Evolutionary conservation across 192 early-diverging fungal genomes (phyloP).

Genomic region (Coemansia sp.): DNA sequence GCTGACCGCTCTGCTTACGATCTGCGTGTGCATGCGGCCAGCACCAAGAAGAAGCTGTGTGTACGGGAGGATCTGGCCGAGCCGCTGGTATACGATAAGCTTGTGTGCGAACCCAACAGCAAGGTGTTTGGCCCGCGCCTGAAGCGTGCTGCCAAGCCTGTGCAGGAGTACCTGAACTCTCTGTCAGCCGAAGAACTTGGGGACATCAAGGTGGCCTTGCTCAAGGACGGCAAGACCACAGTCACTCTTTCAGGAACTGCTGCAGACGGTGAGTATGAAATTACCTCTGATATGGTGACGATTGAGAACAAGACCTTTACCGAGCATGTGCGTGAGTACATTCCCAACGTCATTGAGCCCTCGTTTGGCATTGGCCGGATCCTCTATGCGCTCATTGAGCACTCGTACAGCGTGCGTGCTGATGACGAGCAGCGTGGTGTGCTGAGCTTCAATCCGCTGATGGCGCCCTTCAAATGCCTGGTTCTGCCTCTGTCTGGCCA

Average conservation of each 20-base stretch:
- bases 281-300: conserved; percentile 45
- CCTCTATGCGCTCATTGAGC: conserved; percentile 93
- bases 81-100: conserved; percentile 73
- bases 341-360: conserved; percentile 98
- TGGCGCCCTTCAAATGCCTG: conserved; percentile 94
- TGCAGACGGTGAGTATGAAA: conserved; percentile 36
- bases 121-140: conserved; percentile 93
- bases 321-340: conserved; percentile 84
- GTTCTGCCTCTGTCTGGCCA: conserved; percentile 83
- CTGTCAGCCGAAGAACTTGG: conserved; percentile 58
- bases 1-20: conserved; percentile 99
- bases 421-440: conserved; percentile 88
- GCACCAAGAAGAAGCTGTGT: conserved; percentile 89
- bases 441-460: conserved; percentile 83
- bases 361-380: conserved; percentile 99
- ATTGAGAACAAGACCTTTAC: conserved; percentile 47
- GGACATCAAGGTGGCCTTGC: conserved; percentile 49
- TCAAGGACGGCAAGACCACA: conserved; percentile 23
- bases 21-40: conserved; percentile 82
- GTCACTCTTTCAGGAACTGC: conserved; percentile 27
- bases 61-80: conserved; percentile 86
- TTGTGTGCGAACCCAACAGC: conserved; percentile 85
- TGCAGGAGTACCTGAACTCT: conserved; percentile 70
- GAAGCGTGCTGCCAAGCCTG: conserved; percentile 86
- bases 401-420: conserved; percentile 86